Evolutionary conservation across 2,329 filamentous ascomycete genomes (phyloP).

Genomic region (Fusarium sp.): DNA sequence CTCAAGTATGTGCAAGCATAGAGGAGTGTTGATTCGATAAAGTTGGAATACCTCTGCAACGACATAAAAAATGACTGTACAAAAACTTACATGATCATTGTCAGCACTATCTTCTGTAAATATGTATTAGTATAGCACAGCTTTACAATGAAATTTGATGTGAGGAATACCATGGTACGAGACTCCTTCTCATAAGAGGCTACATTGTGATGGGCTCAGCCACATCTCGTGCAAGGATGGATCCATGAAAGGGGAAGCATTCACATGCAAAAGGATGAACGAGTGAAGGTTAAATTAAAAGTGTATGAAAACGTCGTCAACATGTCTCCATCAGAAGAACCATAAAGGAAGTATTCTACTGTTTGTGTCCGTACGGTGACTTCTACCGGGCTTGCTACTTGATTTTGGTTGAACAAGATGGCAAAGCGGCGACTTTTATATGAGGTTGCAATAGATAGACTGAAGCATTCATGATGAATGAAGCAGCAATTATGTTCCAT

Average conservation of each 20-base stretch:
- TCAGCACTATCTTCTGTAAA: too few relatives aligned
- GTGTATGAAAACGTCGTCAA: constrained; percentile 6
- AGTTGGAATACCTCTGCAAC: too few relatives aligned
- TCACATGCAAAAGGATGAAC: background rate
- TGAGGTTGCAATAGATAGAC: background rate
- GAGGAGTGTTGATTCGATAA: too few relatives aligned
- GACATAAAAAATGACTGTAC: too few relatives aligned
- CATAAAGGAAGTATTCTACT: background rate
- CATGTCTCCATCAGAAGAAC: background rate
- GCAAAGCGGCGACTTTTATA: background rate
- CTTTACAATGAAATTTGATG: background rate
- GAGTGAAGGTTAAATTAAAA: constrained; percentile 26
- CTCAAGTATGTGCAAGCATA: too few relatives aligned
- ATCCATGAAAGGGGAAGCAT: constrained; percentile 13
- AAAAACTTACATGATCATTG: too few relatives aligned
- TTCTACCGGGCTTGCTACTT: background rate
- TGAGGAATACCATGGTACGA: background rate
- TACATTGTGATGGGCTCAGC: constrained; percentile 1
- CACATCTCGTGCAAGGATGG: background rate
- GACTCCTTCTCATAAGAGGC: background rate
- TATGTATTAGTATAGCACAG: background rate
- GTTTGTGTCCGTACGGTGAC: background rate
- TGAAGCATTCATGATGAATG: background rate
- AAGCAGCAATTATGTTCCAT: constrained; percentile 7
- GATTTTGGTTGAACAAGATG: background rate